Percentiles rank a stretch among this genome's conserved stretches.
Evolutionary conservation across 2,329 filamentous ascomycete genomes (phyloP).

Genomic region (Aspergillus nomiae): DNA sequence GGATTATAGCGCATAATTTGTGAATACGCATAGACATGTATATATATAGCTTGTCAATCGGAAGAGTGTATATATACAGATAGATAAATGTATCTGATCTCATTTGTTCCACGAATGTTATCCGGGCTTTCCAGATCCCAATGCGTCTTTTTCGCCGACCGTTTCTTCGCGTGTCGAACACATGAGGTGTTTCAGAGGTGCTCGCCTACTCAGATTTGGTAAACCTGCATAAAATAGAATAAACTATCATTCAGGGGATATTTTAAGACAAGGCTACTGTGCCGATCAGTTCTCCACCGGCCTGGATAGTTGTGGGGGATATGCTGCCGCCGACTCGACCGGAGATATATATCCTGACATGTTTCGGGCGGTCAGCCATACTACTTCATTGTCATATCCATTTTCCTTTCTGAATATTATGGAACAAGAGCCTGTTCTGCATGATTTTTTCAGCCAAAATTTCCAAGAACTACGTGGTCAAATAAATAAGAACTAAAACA

Average conservation of each 20-base stretch:
- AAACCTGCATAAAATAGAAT: too few relatives aligned
- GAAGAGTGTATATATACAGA: conserved; percentile 7
- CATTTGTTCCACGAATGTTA: neutral
- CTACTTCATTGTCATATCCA: too few relatives aligned
- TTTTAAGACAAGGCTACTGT: neutral
- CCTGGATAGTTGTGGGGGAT: neutral
- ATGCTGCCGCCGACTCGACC: too few relatives aligned
- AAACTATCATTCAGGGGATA: neutral
- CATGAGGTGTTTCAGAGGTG: neutral
- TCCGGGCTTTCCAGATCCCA: neutral
- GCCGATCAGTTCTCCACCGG: neutral
- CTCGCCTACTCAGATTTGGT: neutral
- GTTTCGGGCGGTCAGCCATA: too few relatives aligned
- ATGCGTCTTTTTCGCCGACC: too few relatives aligned
- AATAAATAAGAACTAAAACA: too few relatives aligned
- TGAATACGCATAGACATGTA: neutral
- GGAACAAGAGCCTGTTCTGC: too few relatives aligned
- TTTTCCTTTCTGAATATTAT: too few relatives aligned
- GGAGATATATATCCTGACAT: too few relatives aligned
- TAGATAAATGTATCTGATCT: neutral
- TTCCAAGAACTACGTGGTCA: too few relatives aligned
- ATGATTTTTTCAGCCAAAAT: too few relatives aligned
- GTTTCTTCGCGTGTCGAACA: neutral
- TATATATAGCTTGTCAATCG: neutral
- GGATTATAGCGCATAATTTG: conserved; percentile 27